phyloP scores from a whole-genome alignment of 129 eudicot species.

The Flaveria ramosissima region DNA sequence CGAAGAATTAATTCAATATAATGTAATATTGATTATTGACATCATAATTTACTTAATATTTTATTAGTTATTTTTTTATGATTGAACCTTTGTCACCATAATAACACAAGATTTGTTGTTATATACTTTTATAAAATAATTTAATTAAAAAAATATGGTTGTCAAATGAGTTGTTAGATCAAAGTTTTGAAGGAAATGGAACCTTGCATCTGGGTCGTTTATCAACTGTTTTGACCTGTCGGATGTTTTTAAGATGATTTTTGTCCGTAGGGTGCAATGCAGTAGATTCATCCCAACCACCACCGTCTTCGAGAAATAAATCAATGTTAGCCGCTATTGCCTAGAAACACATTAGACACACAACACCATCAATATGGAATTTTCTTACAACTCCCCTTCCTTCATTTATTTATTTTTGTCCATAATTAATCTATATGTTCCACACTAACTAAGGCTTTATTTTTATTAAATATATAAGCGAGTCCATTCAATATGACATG shows the following conservation, averaged over 20 bases:
- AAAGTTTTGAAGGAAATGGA: not conserved
- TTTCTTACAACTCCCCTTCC: too few relatives aligned
- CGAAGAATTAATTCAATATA: not conserved
- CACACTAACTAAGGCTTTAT: too few relatives aligned
- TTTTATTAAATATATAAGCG: too few relatives aligned
- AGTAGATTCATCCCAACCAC: constrained; percentile 61
- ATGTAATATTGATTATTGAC: not conserved
- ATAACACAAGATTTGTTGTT: not conserved
- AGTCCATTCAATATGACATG: too few relatives aligned
- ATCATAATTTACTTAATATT: not conserved
- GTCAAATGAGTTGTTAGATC: not conserved
- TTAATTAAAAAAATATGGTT: not conserved
- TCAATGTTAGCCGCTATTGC: constrained; percentile 82
- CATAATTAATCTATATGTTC: too few relatives aligned
- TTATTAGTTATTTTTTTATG: not conserved
- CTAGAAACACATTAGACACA: constrained; percentile 37
- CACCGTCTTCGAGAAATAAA: constrained; percentile 67
- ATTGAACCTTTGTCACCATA: too few relatives aligned
- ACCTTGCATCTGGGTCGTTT: constrained; percentile 96
- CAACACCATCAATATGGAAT: not conserved
- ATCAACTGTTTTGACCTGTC: constrained; percentile 63
- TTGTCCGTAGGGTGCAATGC: constrained; percentile 63
- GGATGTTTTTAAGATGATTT: constrained; percentile 64
- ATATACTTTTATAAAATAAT: not conserved
- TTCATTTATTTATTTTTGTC: too few relatives aligned